These are phyloP conservation scores for Starmerella tilneyi DNA, from an alignment of 805 yeast genomes.

Conservation along the genomic window DNA sequence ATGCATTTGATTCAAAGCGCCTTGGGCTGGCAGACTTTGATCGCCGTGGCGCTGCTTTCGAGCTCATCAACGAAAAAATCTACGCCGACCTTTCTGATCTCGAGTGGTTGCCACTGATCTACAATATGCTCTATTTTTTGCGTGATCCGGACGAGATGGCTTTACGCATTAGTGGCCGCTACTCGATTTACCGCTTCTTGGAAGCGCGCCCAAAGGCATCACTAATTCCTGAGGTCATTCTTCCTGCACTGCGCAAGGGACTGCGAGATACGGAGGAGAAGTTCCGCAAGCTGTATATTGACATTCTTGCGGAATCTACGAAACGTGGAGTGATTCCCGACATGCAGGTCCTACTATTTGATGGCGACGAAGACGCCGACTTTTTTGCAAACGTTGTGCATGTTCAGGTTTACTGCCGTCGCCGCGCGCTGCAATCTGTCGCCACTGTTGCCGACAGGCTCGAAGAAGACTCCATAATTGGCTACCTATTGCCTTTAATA, in stretches of 20 bases:
- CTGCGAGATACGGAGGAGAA: constrained; percentile 50
- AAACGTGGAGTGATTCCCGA: constrained; percentile 20
- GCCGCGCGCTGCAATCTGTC: constrained; percentile 65
- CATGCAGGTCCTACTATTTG: constrained; percentile 42
- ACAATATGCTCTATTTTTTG: constrained; percentile 58
- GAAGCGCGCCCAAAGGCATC: constrained; percentile 34
- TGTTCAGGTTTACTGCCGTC: constrained; percentile 76
- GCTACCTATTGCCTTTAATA: constrained; percentile 71
- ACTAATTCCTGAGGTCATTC: constrained; percentile 42
- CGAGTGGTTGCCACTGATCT: constrained; percentile 75
- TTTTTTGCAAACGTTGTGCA: constrained; percentile 69
- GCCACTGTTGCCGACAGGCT: constrained; percentile 34
- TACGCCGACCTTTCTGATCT: constrained; percentile 38
- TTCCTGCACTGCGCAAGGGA: constrained; percentile 61
- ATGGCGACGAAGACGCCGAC: constrained; percentile 73
- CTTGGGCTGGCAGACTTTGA: constrained; percentile 73
- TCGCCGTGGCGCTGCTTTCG: constrained; percentile 57
- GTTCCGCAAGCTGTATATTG: constrained; percentile 61
- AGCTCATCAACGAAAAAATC: constrained; percentile 47
- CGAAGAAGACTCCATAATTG: constrained; percentile 48
- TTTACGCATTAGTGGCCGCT: constrained; percentile 65
- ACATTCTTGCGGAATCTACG: constrained; percentile 55
- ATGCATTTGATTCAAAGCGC: constrained; percentile 53
- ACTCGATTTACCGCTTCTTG: constrained; percentile 50
- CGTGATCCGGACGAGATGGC: constrained; percentile 72